phyloP scores from a whole-genome alignment of 352 stramenopile genomes.

The Phytophthora idaei region DNA sequence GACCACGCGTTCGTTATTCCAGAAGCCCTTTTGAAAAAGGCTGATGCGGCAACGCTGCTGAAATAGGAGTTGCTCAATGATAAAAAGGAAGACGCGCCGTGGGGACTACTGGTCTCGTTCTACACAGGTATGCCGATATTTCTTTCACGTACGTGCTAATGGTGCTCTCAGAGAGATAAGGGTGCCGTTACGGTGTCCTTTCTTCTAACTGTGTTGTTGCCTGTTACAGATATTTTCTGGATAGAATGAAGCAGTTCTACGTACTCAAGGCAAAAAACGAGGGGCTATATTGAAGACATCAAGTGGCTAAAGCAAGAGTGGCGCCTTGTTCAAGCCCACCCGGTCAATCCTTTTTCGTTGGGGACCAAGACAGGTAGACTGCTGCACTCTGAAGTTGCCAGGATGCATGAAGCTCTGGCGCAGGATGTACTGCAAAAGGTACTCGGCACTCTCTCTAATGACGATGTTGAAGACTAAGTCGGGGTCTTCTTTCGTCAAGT shows the following conservation, averaged over 20 bases:
- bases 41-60: neutral
- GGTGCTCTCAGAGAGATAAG: neutral
- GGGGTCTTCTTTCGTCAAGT: neutral
- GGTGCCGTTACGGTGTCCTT: too few species aligned
- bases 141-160: neutral
- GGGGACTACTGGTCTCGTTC: neutral
- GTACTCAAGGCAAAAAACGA: neutral
- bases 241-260: neutral
- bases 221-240: neutral
- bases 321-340: neutral
- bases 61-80: neutral
- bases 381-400: neutral
- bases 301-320: neutral
- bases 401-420: neutral
- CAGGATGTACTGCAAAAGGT: neutral
- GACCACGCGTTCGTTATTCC: neutral
- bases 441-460: neutral
- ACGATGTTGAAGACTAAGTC: neutral
- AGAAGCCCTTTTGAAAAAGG: neutral
- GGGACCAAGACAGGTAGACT: neutral
- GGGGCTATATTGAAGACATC: neutral
- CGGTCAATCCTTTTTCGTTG: neutral
- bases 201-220: neutral
- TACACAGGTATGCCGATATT: neutral
- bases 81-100: neutral